phyloP scores from a whole-genome alignment of 2,329 filamentous ascomycete genomes.

The Trichoderma sp. region DNA sequence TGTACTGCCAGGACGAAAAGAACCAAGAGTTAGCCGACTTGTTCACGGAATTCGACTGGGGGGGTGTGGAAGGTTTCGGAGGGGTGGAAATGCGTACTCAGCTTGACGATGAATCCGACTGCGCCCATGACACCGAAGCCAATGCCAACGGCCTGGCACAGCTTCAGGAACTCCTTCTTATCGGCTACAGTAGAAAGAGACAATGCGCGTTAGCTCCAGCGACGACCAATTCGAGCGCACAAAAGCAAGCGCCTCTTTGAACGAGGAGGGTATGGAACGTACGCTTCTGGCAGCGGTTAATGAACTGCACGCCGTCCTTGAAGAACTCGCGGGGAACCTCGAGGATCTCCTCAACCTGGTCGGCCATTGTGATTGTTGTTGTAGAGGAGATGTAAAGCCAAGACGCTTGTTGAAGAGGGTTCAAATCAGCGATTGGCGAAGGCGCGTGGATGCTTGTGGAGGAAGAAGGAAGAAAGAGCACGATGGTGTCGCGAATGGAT shows the following conservation, averaged over 20 bases:
- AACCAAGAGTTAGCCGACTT: not conserved
- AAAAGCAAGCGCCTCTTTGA: not conserved
- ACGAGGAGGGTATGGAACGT: slow-evolving; percentile 35
- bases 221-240: not conserved
- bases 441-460: slow-evolving; percentile 3
- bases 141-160: slow-evolving; percentile 64
- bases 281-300: slow-evolving; percentile 66
- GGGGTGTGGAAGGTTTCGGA: not conserved
- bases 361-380: slow-evolving; percentile 56
- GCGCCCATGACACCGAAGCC: slow-evolving; percentile 72
- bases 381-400: not conserved
- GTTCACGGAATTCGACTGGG: not conserved
- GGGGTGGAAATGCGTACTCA: slow-evolving; percentile 52
- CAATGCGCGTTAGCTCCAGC: not conserved
- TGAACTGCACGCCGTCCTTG: slow-evolving; percentile 62
- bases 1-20: slow-evolving; percentile 53
- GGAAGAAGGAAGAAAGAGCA: not conserved
- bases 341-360: slow-evolving; percentile 70
- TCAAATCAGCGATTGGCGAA: not conserved
- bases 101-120: slow-evolving; percentile 70
- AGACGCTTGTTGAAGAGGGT: not conserved
- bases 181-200: slow-evolving; percentile 39
- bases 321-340: slow-evolving; percentile 69
- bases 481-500: slow-evolving; percentile 19
- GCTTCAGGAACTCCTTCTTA: slow-evolving; percentile 48